These are phyloP conservation scores for Pyrus betulifolia DNA, from an alignment of 306 rosid species.

Conservation along the genomic window DNA sequence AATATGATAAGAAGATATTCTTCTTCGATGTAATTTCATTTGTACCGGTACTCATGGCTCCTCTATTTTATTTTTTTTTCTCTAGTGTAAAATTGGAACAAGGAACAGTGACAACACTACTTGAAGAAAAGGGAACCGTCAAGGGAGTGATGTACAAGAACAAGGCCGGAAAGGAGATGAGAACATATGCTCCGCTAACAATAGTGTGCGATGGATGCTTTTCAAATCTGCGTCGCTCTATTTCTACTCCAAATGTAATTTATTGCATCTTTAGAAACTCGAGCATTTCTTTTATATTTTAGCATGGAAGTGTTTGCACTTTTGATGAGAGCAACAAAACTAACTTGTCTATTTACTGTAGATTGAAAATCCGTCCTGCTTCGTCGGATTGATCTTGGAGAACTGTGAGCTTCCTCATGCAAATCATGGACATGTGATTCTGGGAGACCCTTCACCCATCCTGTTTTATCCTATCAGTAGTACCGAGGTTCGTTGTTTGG, in stretches of 20 bases:
- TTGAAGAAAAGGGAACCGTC: constrained; percentile 59
- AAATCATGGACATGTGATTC: too few relatives aligned
- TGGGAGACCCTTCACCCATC: constrained; percentile 31
- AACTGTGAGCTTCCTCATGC: too few relatives aligned
- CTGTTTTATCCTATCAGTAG: constrained; percentile 64
- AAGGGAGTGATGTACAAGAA: constrained; percentile 64
- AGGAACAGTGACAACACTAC: constrained; percentile 60
- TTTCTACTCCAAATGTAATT: constrained; percentile 58
- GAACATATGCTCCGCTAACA: constrained; percentile 60
- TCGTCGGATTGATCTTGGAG: constrained; percentile 9
- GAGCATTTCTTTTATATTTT: not conserved
- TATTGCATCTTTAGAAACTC: not conserved
- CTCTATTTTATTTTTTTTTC: not conserved
- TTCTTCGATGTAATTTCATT: not conserved
- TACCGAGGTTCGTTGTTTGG: constrained; percentile 64
- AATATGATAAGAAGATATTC: too few relatives aligned
- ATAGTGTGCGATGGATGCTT: constrained; percentile 79
- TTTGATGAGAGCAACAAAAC: not conserved
- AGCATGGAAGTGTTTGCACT: too few relatives aligned
- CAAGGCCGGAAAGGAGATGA: constrained; percentile 51
- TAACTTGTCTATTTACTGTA: constrained; percentile 6
- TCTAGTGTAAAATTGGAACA: constrained; percentile 73
- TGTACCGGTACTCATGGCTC: not conserved
- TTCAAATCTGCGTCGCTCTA: constrained; percentile 71
- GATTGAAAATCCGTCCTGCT: constrained; percentile 69